Conservation (phyloP, 805 yeast genomes). For the Ogataea degrootiae region DNA sequence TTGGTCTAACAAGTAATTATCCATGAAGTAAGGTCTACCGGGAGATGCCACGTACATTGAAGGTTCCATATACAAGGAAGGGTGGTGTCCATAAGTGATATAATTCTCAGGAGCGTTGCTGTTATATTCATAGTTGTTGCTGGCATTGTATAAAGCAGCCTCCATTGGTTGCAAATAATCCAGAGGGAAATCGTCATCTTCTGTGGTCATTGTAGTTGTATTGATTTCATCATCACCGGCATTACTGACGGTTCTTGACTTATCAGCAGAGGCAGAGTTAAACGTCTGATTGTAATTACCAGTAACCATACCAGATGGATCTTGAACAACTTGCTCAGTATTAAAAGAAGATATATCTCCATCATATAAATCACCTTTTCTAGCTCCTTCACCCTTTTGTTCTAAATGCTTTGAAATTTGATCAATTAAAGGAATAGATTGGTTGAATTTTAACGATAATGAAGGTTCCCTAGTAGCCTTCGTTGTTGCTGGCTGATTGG, state of each 20-base stretch:
- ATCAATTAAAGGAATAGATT: constrained; percentile 42
- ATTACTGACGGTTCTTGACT: no score
- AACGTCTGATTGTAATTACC: no score
- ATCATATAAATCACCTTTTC: constrained; percentile 13
- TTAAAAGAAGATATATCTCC: constrained; percentile 5
- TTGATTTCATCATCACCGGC: not conserved
- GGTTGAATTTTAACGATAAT: constrained; percentile 64
- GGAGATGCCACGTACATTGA: constrained; percentile 25
- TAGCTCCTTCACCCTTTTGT: constrained; percentile 8
- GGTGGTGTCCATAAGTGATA: constrained; percentile 19
- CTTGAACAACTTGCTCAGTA: constrained; percentile 12
- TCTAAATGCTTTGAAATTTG: constrained; percentile 39
- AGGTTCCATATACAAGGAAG: constrained; percentile 22
- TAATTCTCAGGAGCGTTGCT: constrained; percentile 11
- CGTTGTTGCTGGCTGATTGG: constrained; percentile 65
- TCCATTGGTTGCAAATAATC: constrained; percentile 45
- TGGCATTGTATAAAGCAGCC: constrained; percentile 18
- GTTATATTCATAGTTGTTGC: constrained; percentile 29
- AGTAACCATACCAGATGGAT: not conserved
- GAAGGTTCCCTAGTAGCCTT: constrained; percentile 75
- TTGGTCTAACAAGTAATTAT: constrained; percentile 23
- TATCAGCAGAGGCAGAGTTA: no score
- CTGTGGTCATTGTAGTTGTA: constrained; percentile 18
- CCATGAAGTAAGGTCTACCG: constrained; percentile 14
- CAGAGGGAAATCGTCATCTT: constrained; percentile 66